A percentile compares a stretch with the other conserved stretches of the same genome.
Evolutionary conservation across 2,329 filamentous ascomycete genomes (phyloP).

Genomic region (Thelonectria discophora): DNA sequence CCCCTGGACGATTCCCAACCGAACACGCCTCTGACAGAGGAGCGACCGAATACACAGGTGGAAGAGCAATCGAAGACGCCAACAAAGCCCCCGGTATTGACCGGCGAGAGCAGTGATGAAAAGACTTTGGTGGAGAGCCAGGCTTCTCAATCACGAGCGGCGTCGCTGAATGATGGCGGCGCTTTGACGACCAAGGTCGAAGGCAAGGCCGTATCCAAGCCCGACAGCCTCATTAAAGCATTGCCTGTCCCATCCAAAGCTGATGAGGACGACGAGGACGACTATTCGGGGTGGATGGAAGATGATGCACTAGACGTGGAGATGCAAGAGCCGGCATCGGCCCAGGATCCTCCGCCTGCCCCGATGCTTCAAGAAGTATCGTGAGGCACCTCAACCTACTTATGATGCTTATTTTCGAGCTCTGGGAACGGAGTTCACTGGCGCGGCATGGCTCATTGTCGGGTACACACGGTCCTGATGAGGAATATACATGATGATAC

Average conservation of each 20-base stretch:
- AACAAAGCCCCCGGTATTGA: slow-evolving; percentile 30
- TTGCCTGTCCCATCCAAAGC: slow-evolving; percentile 22
- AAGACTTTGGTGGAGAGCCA: slow-evolving; percentile 29
- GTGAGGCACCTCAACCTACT: slow-evolving; percentile 17
- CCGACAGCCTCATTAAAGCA: slow-evolving; percentile 9
- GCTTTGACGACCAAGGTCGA: slow-evolving; percentile 8
- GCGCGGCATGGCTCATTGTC: slow-evolving; percentile 17
- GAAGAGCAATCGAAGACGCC: slow-evolving; percentile 44
- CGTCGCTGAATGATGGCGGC: slow-evolving; percentile 19
- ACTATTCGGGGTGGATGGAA: slow-evolving; percentile 50
- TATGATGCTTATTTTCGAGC: slow-evolving; percentile 6
- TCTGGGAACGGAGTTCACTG: slow-evolving; percentile 27
- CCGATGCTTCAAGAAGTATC: slow-evolving; percentile 36
- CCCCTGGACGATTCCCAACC: slow-evolving; percentile 71
- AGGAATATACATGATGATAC: slow-evolving; percentile 16
- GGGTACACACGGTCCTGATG: slow-evolving; percentile 20
- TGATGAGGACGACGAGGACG: slow-evolving; percentile 45
- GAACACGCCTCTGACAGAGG: slow-evolving; percentile 57
- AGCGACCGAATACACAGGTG: slow-evolving; percentile 48
- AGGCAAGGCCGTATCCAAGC: background rate
- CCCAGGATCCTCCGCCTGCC: slow-evolving; percentile 13
- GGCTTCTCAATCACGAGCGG: slow-evolving; percentile 24
- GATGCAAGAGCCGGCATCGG: slow-evolving; percentile 29
- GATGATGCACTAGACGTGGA: slow-evolving; percentile 43
- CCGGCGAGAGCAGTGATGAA: slow-evolving; percentile 22